Evolutionary conservation across 345 rosid species (phyloP).

Genomic region (Alliaria petiolata): DNA sequence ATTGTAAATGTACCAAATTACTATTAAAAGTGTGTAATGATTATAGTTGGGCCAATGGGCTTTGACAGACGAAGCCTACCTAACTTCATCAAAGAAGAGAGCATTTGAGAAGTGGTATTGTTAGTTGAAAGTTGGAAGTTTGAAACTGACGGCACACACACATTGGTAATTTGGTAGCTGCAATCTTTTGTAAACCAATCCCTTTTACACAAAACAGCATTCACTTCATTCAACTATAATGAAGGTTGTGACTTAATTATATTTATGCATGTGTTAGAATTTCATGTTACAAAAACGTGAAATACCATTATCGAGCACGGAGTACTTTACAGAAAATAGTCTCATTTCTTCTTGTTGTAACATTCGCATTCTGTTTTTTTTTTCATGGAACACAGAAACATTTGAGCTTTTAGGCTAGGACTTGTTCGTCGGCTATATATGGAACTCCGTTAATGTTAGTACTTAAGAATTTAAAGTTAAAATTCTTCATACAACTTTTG

Average conservation of each 20-base stretch:
- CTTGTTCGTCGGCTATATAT: neutral
- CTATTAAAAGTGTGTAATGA: neutral
- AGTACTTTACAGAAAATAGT: neutral
- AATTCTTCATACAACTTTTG: neutral
- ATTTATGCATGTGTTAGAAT: neutral
- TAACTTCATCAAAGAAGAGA: neutral
- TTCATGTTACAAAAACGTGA: neutral
- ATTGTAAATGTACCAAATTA: neutral
- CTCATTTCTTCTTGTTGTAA: too few relatives aligned
- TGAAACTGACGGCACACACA: neutral
- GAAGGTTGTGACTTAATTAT: too few relatives aligned
- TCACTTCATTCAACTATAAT: neutral
- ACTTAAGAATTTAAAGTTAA: neutral
- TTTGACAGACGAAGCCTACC: neutral
- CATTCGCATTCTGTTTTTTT: neutral
- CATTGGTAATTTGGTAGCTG: neutral
- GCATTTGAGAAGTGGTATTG: neutral
- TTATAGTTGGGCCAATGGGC: conserved; percentile 14
- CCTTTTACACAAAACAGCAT: neutral
- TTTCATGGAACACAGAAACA: neutral
- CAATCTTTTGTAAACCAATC: neutral
- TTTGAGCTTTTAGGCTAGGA: neutral
- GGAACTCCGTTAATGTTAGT: neutral
- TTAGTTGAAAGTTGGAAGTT: neutral
- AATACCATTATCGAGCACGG: neutral